phyloP scores from a whole-genome alignment of 805 yeast genomes.

The Metschnikowia baotianmanensis region DNA sequence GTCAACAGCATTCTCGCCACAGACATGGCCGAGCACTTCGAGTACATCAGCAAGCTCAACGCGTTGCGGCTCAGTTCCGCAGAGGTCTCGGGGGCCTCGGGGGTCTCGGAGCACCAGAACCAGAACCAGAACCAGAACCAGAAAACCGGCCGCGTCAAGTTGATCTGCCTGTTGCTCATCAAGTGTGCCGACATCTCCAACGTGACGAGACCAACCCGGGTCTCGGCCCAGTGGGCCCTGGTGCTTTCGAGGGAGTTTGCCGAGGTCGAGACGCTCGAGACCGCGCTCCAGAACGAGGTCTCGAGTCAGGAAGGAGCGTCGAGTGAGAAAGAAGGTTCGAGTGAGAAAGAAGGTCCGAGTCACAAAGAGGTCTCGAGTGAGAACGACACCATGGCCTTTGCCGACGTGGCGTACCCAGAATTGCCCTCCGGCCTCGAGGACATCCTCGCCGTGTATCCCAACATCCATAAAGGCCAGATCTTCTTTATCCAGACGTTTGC shows the following conservation, averaged over 20 bases:
- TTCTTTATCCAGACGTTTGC: conserved; percentile 86
- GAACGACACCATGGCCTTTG: conserved; percentile 7
- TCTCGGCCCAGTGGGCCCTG: conserved; percentile 84
- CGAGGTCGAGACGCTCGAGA: conserved; percentile 58
- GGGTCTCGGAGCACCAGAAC: no score
- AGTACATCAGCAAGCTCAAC: conserved; percentile 57
- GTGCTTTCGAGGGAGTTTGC: conserved; percentile 74
- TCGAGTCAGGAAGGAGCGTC: no score
- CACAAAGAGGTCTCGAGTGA: no score
- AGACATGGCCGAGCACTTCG: conserved; percentile 89
- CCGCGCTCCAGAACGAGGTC: conserved; percentile 19
- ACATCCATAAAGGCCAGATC: conserved; percentile 67
- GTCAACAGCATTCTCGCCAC: conserved; percentile 51
- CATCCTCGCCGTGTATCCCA: conserved; percentile 46
- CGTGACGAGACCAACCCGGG: conserved; percentile 74
- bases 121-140: no score
- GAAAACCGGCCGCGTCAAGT: conserved; percentile 27
- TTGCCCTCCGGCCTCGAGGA: conserved; percentile 41
- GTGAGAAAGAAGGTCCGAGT: no score
- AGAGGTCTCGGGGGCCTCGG: no score
- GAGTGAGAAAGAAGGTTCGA: no score
- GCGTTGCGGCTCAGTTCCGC: conserved; percentile 22
- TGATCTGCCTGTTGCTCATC: conserved; percentile 66
- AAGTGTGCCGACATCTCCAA: conserved; percentile 97
- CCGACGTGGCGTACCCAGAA: conserved; percentile 27